Conservation (phyloP, 2,329 filamentous ascomycete species). For the Annulohypoxylon truncatum region DNA sequence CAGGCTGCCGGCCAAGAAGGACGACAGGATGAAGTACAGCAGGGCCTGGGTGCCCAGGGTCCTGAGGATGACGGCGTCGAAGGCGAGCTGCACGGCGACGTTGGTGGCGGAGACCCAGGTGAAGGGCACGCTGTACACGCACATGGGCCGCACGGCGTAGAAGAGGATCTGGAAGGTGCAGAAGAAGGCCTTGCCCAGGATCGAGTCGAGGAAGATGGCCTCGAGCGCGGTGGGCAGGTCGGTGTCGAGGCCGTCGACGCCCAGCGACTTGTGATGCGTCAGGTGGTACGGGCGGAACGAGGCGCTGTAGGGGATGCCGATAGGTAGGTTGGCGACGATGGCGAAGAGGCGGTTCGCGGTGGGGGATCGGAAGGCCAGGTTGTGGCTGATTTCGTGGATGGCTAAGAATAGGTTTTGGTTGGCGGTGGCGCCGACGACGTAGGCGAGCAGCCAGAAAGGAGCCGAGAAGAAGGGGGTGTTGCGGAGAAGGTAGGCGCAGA, state of each 20-base stretch:
- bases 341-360: slow-evolving; percentile 86
- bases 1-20: slow-evolving; percentile 91
- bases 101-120: slow-evolving; percentile 88
- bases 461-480: slow-evolving; percentile 83
- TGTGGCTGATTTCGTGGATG: slow-evolving; percentile 99
- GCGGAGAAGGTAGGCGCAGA: slow-evolving; percentile 80
- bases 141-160: slow-evolving; percentile 96
- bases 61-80: slow-evolving; percentile 77
- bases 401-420: slow-evolving; percentile 99
- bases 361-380: slow-evolving; percentile 88
- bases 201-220: slow-evolving; percentile 91
- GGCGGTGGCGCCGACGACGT: slow-evolving; percentile 90
- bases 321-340: slow-evolving; percentile 94
- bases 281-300: slow-evolving; percentile 98
- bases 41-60: slow-evolving; percentile 72
- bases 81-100: slow-evolving; percentile 77
- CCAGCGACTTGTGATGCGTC: slow-evolving; percentile 98
- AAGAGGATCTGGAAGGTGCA: slow-evolving; percentile 99
- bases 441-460: slow-evolving; percentile 87
- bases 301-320: slow-evolving; percentile 94
- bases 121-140: slow-evolving; percentile 89
- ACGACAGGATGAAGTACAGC: slow-evolving; percentile 86
- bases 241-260: slow-evolving; percentile 94
- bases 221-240: slow-evolving; percentile 94
- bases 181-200: slow-evolving; percentile 98